phyloP scores from a whole-genome alignment of 768 basidiomycete species.

The Russula lepida region DNA sequence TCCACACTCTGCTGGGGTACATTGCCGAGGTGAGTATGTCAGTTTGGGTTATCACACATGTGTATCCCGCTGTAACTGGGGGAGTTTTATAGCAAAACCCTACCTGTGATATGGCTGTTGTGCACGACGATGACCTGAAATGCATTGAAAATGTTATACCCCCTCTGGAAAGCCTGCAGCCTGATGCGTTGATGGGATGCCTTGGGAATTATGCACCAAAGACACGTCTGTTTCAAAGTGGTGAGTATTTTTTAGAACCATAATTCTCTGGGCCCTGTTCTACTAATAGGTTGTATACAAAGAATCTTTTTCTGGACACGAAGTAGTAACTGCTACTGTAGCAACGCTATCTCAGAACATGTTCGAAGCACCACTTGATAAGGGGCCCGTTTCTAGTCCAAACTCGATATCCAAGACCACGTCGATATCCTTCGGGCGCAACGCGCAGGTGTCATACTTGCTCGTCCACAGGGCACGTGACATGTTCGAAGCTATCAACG shows the following conservation, averaged over 20 bases:
- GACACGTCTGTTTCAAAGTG: neutral
- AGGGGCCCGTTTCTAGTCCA: too few relatives aligned
- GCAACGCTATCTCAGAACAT: neutral
- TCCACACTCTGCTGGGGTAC: neutral
- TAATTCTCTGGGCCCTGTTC: neutral
- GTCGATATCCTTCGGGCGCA: conserved; percentile 19
- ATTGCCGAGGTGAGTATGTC: neutral
- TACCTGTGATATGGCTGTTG: neutral
- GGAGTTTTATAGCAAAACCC: neutral
- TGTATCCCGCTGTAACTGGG: neutral
- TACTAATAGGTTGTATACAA: neutral
- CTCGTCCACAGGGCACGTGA: conserved; percentile 20
- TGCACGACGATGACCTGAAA: neutral
- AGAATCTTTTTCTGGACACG: neutral
- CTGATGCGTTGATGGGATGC: neutral
- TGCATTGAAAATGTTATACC: neutral
- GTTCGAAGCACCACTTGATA: too few relatives aligned
- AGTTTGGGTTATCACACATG: neutral
- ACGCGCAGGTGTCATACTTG: conserved; percentile 20
- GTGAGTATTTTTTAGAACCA: neutral
- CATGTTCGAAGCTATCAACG: conserved; percentile 19
- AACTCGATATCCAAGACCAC: too few relatives aligned
- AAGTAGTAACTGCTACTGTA: neutral
- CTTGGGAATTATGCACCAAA: neutral
- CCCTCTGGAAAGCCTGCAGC: neutral